phyloP scores from a whole-genome alignment of 768 basidiomycete species.

The Chlorophyllum brunneum region DNA sequence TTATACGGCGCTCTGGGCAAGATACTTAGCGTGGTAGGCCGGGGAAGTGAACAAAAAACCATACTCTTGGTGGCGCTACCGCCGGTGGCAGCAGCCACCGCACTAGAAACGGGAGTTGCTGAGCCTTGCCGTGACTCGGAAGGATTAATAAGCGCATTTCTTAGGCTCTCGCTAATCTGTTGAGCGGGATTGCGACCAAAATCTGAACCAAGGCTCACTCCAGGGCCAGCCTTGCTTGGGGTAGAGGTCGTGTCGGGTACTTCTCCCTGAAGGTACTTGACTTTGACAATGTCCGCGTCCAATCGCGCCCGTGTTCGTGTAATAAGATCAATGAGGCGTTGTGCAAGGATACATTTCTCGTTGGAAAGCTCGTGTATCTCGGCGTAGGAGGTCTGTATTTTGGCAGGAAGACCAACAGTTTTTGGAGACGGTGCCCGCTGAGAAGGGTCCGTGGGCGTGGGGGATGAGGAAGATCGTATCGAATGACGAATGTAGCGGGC shows the following conservation, averaged over 20 bases:
- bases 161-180: conserved; percentile 40
- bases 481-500: conserved; percentile 48
- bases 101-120: conserved; percentile 5
- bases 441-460: conserved; percentile 21
- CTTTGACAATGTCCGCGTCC: conserved; percentile 45
- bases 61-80: conserved; percentile 39
- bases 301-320: conserved; percentile 44
- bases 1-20: conserved; percentile 37
- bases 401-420: conserved; percentile 33
- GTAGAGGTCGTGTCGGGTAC: conserved; percentile 23
- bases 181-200: conserved; percentile 31
- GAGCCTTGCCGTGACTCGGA: conserved; percentile 19
- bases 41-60: conserved; percentile 12
- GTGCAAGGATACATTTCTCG: conserved; percentile 45
- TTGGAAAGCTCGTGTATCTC: conserved; percentile 40
- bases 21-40: background rate
- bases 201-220: conserved; percentile 13
- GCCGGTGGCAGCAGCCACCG: conserved; percentile 5
- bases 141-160: conserved; percentile 36
- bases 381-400: conserved; percentile 41
- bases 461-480: conserved; percentile 26
- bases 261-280: conserved; percentile 46
- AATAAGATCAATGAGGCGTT: conserved; percentile 46
- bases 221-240: background rate
- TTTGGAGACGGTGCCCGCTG: conserved; percentile 35